phyloP scores from a whole-genome alignment of 2,329 filamentous ascomycete genomes.

The Fusarium sp. region DNA sequence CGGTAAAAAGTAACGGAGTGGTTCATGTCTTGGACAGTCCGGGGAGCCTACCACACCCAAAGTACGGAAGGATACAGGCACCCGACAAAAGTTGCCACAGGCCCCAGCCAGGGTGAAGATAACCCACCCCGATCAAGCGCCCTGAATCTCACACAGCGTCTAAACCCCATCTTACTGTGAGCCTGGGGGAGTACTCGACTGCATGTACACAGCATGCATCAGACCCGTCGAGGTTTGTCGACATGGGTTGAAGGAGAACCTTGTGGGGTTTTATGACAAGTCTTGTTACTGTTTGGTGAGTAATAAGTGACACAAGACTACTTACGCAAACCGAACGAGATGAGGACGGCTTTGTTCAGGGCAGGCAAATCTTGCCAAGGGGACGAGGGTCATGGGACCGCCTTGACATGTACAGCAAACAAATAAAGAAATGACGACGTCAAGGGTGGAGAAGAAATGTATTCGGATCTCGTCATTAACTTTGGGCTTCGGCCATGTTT shows the following conservation, averaged over 20 bases:
- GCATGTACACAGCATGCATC: constrained; percentile 9
- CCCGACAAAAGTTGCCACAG: constrained; percentile 19
- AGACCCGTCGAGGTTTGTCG: constrained; percentile 6
- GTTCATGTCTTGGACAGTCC: constrained; percentile 6
- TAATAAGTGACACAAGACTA: constrained; percentile 1
- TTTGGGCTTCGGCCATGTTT: constrained; percentile 16
- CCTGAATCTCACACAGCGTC: constrained; percentile 40
- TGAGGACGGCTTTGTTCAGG: neutral
- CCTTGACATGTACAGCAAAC: constrained; percentile 1
- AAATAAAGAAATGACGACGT: neutral
- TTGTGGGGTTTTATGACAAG: constrained; percentile 15
- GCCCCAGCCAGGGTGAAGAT: constrained; percentile 17
- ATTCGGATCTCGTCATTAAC: constrained; percentile 20
- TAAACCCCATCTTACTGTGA: constrained; percentile 27
- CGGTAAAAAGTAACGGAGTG: constrained; percentile 4
- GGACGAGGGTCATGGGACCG: constrained; percentile 10
- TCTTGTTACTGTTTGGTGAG: constrained; percentile 16
- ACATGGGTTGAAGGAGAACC: constrained; percentile 22
- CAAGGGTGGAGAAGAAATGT: constrained; percentile 7
- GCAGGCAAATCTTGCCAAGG: neutral
- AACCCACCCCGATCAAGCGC: constrained; percentile 30
- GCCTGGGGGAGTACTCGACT: neutral
- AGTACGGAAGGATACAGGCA: constrained; percentile 1
- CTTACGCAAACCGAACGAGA: constrained; percentile 10
- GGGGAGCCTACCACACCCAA: neutral